Evolutionary conservation across 495 filamentous ascomycete genomes (phyloP), one percentile per base, ranked within the genome.

Genomic region (Coniosporium apollinis): DNA sequence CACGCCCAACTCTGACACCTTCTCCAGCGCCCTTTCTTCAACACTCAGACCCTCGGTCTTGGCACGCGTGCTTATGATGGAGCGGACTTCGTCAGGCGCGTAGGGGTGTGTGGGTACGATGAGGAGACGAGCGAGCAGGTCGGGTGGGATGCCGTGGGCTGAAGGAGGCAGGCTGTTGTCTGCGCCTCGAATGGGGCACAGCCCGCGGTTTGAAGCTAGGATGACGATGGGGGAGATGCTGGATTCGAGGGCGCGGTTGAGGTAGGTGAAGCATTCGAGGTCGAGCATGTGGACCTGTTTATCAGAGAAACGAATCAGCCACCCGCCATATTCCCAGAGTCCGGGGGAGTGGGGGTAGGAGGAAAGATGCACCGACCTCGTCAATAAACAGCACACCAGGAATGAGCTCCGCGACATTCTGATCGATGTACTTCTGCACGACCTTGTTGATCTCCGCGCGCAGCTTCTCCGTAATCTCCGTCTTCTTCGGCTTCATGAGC

Each of bases 381-480:
- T 97, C 89, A 43, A 97, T 97, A 60, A 97, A 97, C 19, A 97
- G 66, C 34, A 97, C 89, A 38, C 89, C 89, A 6, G 89, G 89
- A 20, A 97, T 83, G 28, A 97, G 72, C 62, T 97, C 89, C 3
- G 89, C 89, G n/a, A 94, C 82, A 28, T 87, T 87, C 58, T 94
- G 86, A 46, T 94, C 87, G 44, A 96, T 97, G 57, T 94, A 97
- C 56, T 84, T 81, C 62, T 77, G 91, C 37, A 97, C 89, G 4
- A 96, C 87, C 62, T 93, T 96, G 69, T 97, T 91, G 62, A 97
- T 94, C 62, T 97, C 89, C 35, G 69, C 65, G 33, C 89, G 73
- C 50, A 97, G 61, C 62, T 97, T 96, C 52, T 96, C 87, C 22
- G 87, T 96, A 45, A 96, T 93, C 53, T 96, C 87, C 8, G 87